phyloP scores from a whole-genome alignment of 331 rosid species.

The Quercus lobata region DNA sequence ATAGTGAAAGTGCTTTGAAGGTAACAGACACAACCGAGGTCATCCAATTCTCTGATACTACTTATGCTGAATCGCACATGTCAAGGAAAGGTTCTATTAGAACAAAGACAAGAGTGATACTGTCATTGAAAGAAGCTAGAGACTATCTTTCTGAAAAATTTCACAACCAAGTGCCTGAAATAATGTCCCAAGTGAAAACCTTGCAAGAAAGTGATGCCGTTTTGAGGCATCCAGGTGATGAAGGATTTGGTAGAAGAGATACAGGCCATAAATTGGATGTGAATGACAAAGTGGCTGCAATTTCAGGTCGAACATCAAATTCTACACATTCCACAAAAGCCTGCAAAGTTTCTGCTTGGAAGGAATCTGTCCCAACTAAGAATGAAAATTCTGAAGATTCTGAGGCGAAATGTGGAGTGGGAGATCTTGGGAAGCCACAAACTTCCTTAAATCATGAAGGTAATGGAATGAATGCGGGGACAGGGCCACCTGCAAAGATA shows the following conservation, averaged over 20 bases:
- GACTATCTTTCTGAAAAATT: slow-evolving; percentile 60
- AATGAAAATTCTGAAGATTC: slow-evolving; percentile 23
- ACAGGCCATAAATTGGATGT: slow-evolving; percentile 20
- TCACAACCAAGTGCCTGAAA: slow-evolving; percentile 34
- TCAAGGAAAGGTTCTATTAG: slow-evolving; percentile 23
- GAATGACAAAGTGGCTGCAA: slow-evolving; percentile 16
- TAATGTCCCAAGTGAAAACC: slow-evolving; percentile 18
- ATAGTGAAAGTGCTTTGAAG: slow-evolving; percentile 14
- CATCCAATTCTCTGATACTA: slow-evolving; percentile 9
- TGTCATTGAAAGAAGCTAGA: slow-evolving; percentile 83
- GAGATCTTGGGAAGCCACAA: slow-evolving; percentile 29
- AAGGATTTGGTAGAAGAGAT: slow-evolving; percentile 15
- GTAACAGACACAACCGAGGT: slow-evolving; percentile 16
- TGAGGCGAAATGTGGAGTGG: slow-evolving; percentile 21
- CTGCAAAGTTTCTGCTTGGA: slow-evolving; percentile 27
- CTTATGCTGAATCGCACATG: slow-evolving; percentile 31
- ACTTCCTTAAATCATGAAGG: slow-evolving; percentile 33
- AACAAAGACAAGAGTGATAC: slow-evolving; percentile 59
- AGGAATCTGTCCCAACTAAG: slow-evolving; percentile 24
- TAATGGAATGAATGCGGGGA: slow-evolving; percentile 26
- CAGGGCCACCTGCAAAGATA: slow-evolving; percentile 25
- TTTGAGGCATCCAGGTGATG: slow-evolving; percentile 29
- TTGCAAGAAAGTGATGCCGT: slow-evolving; percentile 26
- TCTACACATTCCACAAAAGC: slow-evolving; percentile 29
- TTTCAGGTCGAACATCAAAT: slow-evolving; percentile 32